Conservation (phyloP, 768 basidiomycete species). For the Chalciporus piperatus region DNA sequence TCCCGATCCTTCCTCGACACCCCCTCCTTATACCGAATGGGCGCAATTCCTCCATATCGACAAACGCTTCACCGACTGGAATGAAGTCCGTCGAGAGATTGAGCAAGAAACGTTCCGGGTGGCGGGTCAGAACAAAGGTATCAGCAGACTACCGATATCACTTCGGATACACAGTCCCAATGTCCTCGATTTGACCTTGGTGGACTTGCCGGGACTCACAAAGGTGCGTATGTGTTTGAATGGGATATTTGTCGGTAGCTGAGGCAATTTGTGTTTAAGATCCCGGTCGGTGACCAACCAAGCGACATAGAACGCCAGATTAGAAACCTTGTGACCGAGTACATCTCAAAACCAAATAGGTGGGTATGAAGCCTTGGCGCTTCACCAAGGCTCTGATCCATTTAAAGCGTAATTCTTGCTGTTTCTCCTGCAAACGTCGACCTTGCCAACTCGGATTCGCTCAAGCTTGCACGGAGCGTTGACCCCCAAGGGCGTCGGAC, state of each 20-base stretch:
- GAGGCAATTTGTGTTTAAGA: conserved; percentile 42
- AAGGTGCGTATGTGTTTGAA: conserved; percentile 58
- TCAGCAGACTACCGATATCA: conserved; percentile 94
- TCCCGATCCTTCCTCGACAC: conserved; percentile 44
- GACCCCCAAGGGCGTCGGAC: conserved; percentile 96
- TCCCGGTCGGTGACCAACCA: conserved; percentile 95
- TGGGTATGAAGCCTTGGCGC: conserved; percentile 32
- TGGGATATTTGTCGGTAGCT: background rate
- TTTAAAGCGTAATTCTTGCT: conserved; percentile 83
- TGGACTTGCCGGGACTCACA: conserved; percentile 94
- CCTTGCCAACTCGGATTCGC: conserved; percentile 95
- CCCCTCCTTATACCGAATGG: conserved; percentile 71
- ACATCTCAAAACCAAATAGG: conserved; percentile 97
- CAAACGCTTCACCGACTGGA: conserved; percentile 94
- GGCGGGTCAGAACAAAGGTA: conserved; percentile 98
- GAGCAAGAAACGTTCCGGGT: conserved; percentile 97
- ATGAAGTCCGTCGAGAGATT: conserved; percentile 92
- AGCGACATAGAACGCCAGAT: conserved; percentile 98
- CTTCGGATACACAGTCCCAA: conserved; percentile 94
- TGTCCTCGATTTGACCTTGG: conserved; percentile 92
- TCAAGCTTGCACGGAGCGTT: conserved; percentile 93
- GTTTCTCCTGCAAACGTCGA: conserved; percentile 98
- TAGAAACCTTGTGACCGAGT: conserved; percentile 89
- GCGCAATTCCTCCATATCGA: conserved; percentile 97
- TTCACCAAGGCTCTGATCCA: conserved; percentile 5